A percentile compares a stretch with the other conserved stretches of the same genome.
phyloP scores from a whole-genome alignment of 2,329 filamentous ascomycete genomes.

The Myriosclerotinia duriaeana region DNA sequence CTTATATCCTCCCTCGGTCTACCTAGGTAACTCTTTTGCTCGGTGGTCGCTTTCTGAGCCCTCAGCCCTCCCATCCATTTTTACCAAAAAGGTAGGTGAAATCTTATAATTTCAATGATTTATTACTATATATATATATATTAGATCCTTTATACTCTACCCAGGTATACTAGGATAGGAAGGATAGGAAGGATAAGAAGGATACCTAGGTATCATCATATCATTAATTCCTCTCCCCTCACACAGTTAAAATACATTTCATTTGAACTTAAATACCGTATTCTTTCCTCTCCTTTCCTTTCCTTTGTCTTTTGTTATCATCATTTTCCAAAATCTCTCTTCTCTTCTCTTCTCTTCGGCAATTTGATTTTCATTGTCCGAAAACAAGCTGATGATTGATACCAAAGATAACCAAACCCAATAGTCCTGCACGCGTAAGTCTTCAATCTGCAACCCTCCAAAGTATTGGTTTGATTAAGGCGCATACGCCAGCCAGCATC shows the following conservation, averaged over 20 bases:
- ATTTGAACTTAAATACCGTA: too few relatives aligned
- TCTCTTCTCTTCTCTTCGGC: neutral
- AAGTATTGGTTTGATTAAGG: constrained; percentile 32
- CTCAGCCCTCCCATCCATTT: neutral
- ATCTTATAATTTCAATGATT: neutral
- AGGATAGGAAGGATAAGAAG: too few relatives aligned
- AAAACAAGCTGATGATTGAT: constrained; percentile 19
- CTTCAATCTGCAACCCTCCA: constrained; percentile 19
- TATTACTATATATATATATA: too few relatives aligned
- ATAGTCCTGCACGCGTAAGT: constrained; percentile 33
- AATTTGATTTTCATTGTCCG: neutral
- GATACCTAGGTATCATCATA: too few relatives aligned
- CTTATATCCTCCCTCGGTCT: neutral
- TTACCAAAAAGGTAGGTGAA: constrained; percentile 1
- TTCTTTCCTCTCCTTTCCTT: neutral
- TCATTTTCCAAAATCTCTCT: neutral
- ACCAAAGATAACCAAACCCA: neutral
- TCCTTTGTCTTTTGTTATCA: neutral
- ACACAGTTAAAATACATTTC: too few relatives aligned
- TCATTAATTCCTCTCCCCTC: too few relatives aligned
- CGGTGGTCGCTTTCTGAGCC: too few relatives aligned
- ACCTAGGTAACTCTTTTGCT: too few relatives aligned
- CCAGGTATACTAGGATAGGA: too few relatives aligned
- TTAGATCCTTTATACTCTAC: too few relatives aligned
- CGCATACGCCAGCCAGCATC: constrained; percentile 24